Base-by-base conservation (phyloP, 495 filamentous ascomycete genomes). In the Jackrogersella multiformis region DNA sequence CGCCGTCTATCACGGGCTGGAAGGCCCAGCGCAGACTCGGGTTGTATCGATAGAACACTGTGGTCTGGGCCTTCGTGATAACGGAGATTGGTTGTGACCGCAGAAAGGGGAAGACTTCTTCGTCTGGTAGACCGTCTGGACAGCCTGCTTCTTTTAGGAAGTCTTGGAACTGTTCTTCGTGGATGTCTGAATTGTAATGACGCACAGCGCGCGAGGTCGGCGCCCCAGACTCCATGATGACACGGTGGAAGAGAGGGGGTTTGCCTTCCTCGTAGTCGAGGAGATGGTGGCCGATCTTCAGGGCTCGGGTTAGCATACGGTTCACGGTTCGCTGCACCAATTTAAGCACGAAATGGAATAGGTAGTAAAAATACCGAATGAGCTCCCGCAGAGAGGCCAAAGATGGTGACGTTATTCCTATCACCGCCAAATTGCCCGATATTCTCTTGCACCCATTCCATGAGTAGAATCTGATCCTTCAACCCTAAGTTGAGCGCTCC, bases 371-470 rank as follows among this genome's bases (percentile, higher is more conserved):
- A 45, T 45, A 45, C 41, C 18, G 41, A 45, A 45, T 45, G 41
- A 45, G 41, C 41, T 45, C 41, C 41, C 8, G 41, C 41, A 26
- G 41, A 45, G 9, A 45, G 41, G 4, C 41, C 41, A 24, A 45
- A 45, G 23, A 45, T 45, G 20, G 41, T 45, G 9, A 45, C 41
- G 12, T 45, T 24, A 45, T 45, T 45, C 20, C 12, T 45, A 10
- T 45, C 41, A 1, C 41, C 41, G 21, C 41, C 41, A 13, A 45
- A 45, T 23, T 23, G 41, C 2, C 41, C 41, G 23, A 45, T 45
- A 23, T 45, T 45, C 8, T 45, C 41, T 13, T 45, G 41, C 12
- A 45, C 41, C 41, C 41, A 45, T 23, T 45, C 41, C 41, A 45
- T 45, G 4, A 45, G 41, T 4, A 45, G 41, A 23, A 45, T 45